These are phyloP conservation scores for Trypanosoma lewisi DNA, from an alignment of 208 protist species.

Conservation along the genomic window DNA sequence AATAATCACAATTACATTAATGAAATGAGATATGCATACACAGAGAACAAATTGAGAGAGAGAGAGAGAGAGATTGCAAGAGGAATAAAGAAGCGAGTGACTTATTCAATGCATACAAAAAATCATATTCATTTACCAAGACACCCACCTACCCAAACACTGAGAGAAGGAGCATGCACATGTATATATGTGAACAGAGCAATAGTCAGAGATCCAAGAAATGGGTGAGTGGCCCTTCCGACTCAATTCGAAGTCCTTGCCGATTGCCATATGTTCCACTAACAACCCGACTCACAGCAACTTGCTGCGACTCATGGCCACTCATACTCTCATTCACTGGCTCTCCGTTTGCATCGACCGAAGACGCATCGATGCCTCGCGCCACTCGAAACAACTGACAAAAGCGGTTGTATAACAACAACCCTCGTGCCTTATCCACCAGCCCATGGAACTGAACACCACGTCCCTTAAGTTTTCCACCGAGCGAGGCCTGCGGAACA, in stretches of 20 bases:
- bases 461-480: slow-evolving; percentile 82
- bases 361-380: slow-evolving; percentile 41
- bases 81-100: too few relatives aligned
- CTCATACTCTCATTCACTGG: slow-evolving; percentile 17
- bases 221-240: slow-evolving; percentile 82
- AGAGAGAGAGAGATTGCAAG: too few relatives aligned
- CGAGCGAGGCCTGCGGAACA: slow-evolving; percentile 84
- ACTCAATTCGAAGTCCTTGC: slow-evolving; percentile 71
- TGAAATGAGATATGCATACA: too few relatives aligned
- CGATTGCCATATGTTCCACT: slow-evolving; percentile 84
- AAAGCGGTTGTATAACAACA: slow-evolving; percentile 58
- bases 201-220: slow-evolving; percentile 60
- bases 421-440: slow-evolving; percentile 54
- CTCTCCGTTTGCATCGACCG: slow-evolving; percentile 52
- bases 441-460: slow-evolving; percentile 80
- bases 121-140: background rate
- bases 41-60: too few relatives aligned
- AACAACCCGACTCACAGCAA: slow-evolving; percentile 55
- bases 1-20: background rate
- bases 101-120: too few relatives aligned
- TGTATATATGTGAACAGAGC: slow-evolving; percentile 2
- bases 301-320: slow-evolving; percentile 30
- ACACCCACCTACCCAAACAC: background rate
- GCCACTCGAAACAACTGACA: slow-evolving; percentile 51
- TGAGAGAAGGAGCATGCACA: background rate